Evolutionary conservation across 192 early-diverging fungal species (phyloP).

Genomic region (Coemansia sp.): DNA sequence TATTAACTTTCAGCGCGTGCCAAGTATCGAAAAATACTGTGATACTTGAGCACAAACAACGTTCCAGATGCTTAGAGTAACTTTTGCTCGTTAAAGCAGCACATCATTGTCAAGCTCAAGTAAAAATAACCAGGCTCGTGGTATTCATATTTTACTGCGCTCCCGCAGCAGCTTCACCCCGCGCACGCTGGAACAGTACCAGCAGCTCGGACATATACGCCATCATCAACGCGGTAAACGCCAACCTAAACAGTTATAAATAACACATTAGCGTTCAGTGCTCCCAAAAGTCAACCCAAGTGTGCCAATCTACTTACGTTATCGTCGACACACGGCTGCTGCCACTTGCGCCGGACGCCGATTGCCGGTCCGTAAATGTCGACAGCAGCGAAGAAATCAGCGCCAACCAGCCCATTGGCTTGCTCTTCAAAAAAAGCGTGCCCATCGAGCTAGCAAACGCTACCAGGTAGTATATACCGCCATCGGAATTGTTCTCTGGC

Average conservation of each 20-base stretch:
- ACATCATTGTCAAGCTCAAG: background rate
- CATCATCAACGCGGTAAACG: constrained; percentile 43
- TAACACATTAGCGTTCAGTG: background rate
- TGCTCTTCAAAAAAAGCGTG: constrained; percentile 38
- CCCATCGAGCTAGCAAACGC: constrained; percentile 49
- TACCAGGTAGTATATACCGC: constrained; percentile 47
- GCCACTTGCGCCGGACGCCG: constrained; percentile 21
- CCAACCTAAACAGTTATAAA: constrained; percentile 16
- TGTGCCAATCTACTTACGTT: constrained; percentile 5
- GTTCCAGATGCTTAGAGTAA: no score
- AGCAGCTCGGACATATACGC: constrained; percentile 43
- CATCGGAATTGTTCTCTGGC: constrained; percentile 31
- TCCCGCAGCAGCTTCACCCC: background rate
- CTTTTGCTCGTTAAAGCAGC: no score
- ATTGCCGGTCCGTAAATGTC: constrained; percentile 38
- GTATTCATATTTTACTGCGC: background rate
- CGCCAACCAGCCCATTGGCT: constrained; percentile 43
- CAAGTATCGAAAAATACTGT: no score
- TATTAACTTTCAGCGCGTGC: no score
- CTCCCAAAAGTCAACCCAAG: background rate
- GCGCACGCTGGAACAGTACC: constrained; percentile 11
- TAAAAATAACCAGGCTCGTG: background rate
- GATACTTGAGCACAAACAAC: no score
- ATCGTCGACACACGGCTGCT: constrained; percentile 43
- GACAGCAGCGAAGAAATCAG: constrained; percentile 41